Evolutionary conservation across 371 early-diverging fungal species (phyloP), one percentile per base, ranked within the genome.

Genomic region (Syncephalis fuscata): DNA sequence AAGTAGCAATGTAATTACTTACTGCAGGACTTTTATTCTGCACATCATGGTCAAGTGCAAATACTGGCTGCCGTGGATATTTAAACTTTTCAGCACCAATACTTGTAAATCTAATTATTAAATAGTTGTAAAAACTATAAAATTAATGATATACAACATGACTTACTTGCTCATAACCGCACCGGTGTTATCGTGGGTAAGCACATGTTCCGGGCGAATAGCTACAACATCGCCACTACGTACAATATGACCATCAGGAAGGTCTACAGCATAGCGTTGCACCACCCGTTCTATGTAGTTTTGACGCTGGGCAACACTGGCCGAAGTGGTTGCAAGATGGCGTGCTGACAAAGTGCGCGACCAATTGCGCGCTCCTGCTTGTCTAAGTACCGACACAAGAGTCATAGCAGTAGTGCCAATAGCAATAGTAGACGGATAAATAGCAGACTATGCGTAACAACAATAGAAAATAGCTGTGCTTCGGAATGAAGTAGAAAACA

Each of bases 131-230:
- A 17, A 19, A 22, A 32, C 14, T 36, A 15, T 1, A 40, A 10
- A 7, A n/a, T 21, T 23, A 41, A 38, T 16, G 7, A 22, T 22
- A 14, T 1, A 39, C 16, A 23, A 16, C 4, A 19, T 17, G 16
- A 53, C 73, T 59, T 67, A 86, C 85, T 89, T 89, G 49, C 73
- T 70, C 50, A 90, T 85, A 37, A 94, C 94, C 5, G 91, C 90
- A 20, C 82, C 92, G 0, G 96, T 91, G 56, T 95, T 95, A 61
- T 95, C 96, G 61, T 95, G 96, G 0, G 96, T 95, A 70, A 92
- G 75, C 24, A 89, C 73, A 59, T 88, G 87, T 38, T 83, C 77
- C 19, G 96, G 96, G 14, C 74, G 76, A 53, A 95, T 91, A 17
- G 80, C 73, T 19, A 95, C 86, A 67, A 89, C 92, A 63, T 91